Evolutionary conservation across 371 early-diverging fungal species (phyloP), one percentile per base, ranked within the genome.

Genomic region (Haplosporangium sp.): DNA sequence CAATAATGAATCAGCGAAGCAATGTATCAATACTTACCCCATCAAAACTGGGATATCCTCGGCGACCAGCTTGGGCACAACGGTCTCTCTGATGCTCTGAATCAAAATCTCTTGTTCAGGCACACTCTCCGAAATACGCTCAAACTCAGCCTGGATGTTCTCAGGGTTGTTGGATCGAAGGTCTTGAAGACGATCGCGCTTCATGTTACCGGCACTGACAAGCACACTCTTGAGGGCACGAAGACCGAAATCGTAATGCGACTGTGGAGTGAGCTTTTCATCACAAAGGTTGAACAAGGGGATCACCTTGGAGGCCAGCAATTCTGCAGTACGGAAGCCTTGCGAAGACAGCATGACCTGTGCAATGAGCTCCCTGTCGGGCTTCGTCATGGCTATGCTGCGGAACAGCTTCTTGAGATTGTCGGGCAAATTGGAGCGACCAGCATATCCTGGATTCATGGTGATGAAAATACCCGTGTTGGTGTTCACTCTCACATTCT

Each of bases 381-480:
- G 99, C 69, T 95, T 95, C 14, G 98, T 98, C 99, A 99, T 99
- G 41, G 97, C 98, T 66, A 99, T 94, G 80, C 94, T 94, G 51
- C 99, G 90, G 92, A 99, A 99, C 59, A 99, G 88, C 83, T 97
- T 97, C 87, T 96, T 98, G 83, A 99, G 87, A 72, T 98, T 99
- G 81, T 98, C 99, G 1, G 99, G 99, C 62, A 99, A 85, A 73
- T 98, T 96, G 67, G 97, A 97, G 50, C 99, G 93, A 18, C 99
- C 99, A 42, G 97, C 97, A 85, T 99, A 99, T 21, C 98, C 99
- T 47, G 99, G 98, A 83, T 99, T 99, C 99, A 99, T 98, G 43
- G 99, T 99, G 72, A 99, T 97, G 81, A 99, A 99, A 73, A 99
- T 95, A 73, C 97, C 94, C 0, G 99, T 99, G 77, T 95, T 93